Percentiles rank a stretch among this genome's conserved stretches.
These are phyloP conservation scores for Candida silvatica DNA, from an alignment of 805 yeast genomes.

Conservation along the genomic window DNA sequence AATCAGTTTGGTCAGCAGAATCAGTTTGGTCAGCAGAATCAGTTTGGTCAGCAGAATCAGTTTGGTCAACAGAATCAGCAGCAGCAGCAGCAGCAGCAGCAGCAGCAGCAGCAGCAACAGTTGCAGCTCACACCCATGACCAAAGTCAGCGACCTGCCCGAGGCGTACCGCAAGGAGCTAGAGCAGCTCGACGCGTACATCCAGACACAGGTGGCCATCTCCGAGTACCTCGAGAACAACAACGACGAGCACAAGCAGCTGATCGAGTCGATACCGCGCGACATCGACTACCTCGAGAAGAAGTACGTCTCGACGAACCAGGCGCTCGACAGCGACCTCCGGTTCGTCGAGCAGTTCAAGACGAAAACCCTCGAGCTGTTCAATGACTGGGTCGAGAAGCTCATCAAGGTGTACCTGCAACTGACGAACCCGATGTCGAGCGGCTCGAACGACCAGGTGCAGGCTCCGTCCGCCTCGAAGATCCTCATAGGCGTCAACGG, in stretches of 20 bases:
- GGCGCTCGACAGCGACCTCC: conserved; percentile 43
- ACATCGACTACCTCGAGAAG: conserved; percentile 53
- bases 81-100: conserved; percentile 31
- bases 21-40: too few relatives aligned
- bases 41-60: too few relatives aligned
- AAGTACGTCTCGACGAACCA: conserved; percentile 57
- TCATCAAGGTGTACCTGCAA: conserved; percentile 27
- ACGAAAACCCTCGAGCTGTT: conserved; percentile 26
- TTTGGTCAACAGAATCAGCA: too few relatives aligned
- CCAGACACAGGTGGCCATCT: conserved; percentile 63
- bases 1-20: too few relatives aligned
- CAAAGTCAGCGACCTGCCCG: conserved; percentile 66
- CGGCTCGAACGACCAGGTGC: conserved; percentile 14
- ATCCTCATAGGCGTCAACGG: conserved; percentile 26
- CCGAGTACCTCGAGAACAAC: conserved; percentile 58
- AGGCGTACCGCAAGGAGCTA: conserved; percentile 56
- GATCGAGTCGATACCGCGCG: conserved; percentile 66
- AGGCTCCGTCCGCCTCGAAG: conserved; percentile 13
- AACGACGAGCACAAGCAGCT: conserved; percentile 53
- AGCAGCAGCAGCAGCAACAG: conserved; percentile 33
- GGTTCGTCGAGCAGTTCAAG: conserved; percentile 36
- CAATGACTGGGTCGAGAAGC: conserved; percentile 30
- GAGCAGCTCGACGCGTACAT: conserved; percentile 66
- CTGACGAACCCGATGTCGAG: conserved; percentile 27
- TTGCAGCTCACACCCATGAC: conserved; percentile 63